Evolutionary conservation across 2,329 filamentous ascomycete genomes (phyloP), one percentile per base, ranked within the genome.

Genomic region (Canariomyces notabilis): DNA sequence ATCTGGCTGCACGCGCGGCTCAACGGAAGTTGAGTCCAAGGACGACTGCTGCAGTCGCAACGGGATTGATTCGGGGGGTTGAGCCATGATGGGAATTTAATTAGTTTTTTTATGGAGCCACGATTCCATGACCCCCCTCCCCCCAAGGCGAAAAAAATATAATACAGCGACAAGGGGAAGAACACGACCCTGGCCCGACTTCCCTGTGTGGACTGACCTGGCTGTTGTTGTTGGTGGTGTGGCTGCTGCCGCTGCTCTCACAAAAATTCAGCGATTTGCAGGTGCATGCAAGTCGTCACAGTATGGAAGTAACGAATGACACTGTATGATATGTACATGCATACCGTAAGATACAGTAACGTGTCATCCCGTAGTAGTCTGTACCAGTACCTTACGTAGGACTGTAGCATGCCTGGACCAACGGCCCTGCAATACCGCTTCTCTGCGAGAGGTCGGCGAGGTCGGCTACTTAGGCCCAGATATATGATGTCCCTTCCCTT

Each of bases 41-140:
- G 49, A 55, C 44, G 37, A 50, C 39, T 44, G 52, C 54, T 50
- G 53, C 45, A 49, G 56, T 53, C 53, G 54, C 50, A 55, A 53
- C 51, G 47, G 51, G 50, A 42, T 53, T 50, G 51, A 48, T 42
- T 54, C 56, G 49, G 56, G 50, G 51, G 54, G 57, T 61, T 63
- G 64, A 62, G 62, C 62, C 64, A 65, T 64, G 58, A 49, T 63
- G 60, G 61, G 60, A 61, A 62, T 64, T 67, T 64, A 66, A 65
- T 67, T 65, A 62, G 61, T 56, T 60, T 61, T 64, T 64, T 63
- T 64, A 64, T 64, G 63, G 63, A 64, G 61, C 61, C 64, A 61
- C 58, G 59, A 64, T 64, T 63, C 58, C 58, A 48, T 57, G 52
- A 55, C 57, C 47, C 46, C 47, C n/a, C n/a, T n/a, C n/a, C n/a